A percentile compares a stretch with the other conserved stretches of the same genome.
These are phyloP conservation scores for Bigelowiella natans DNA, from an alignment of 78 protist species.

Conservation along the genomic window DNA sequence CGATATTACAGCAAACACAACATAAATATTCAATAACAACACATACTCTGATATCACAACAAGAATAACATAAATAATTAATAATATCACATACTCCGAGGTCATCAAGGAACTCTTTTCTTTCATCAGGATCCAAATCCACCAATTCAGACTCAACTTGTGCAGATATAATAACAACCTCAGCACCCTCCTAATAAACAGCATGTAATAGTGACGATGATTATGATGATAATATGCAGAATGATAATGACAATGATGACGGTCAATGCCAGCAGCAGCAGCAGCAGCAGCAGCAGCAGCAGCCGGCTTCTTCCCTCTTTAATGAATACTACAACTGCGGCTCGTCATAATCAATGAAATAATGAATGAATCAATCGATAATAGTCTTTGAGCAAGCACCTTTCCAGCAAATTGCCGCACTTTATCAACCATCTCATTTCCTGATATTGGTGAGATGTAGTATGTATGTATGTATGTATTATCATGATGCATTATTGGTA, in stretches of 20 bases:
- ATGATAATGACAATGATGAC: not conserved
- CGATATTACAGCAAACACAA: no score
- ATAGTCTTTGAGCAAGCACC: no score
- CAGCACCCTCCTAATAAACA: conserved; percentile 15
- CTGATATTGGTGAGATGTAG: no score
- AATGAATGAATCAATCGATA: no score
- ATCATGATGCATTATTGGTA: no score
- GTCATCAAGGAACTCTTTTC: not conserved
- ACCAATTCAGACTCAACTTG: conserved; percentile 27
- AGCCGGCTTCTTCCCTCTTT: no score
- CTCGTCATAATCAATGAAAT: no score
- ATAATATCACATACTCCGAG: conserved; percentile 10
- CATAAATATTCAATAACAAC: no score
- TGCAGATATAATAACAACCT: conserved; percentile 24
- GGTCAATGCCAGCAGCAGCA: not conserved
- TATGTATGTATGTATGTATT: no score
- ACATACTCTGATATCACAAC: no score
- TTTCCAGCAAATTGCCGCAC: not conserved
- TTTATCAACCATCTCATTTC: not conserved
- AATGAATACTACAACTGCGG: no score
- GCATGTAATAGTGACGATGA: not conserved
- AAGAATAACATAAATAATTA: not conserved
- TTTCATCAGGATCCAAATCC: conserved; percentile 10
- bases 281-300: no score
- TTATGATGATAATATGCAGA: not conserved